Percentiles rank a stretch among this genome's conserved stretches.
Conservation (phyloP, 176 grass and related monocot genomes). For the Musa itinerans region DNA sequence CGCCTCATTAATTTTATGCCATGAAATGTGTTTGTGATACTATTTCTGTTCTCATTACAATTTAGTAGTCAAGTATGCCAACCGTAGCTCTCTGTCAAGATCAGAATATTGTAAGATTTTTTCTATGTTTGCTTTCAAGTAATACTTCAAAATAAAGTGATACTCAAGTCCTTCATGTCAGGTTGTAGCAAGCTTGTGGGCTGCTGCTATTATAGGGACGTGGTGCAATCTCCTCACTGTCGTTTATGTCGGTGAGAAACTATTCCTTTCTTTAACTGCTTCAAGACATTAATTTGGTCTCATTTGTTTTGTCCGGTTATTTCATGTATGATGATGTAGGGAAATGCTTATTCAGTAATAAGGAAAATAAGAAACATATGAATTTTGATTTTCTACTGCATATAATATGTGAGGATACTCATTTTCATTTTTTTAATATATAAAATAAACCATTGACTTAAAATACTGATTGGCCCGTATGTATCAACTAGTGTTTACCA, state of each 20-base stretch:
- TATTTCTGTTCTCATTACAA: no score
- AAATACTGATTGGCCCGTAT: not conserved
- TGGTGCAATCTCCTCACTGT: constrained; percentile 81
- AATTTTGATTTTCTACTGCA: not conserved
- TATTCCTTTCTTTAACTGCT: not conserved
- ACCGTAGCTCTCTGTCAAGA: no score
- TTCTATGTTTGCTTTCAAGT: not conserved
- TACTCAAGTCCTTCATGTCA: constrained; percentile 23
- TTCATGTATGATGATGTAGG: not conserved
- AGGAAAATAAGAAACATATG: not conserved
- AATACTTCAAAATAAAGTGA: constrained; percentile 2
- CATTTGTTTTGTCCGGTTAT: not conserved
- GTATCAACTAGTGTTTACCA: not conserved
- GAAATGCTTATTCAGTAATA: not conserved
- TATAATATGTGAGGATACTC: not conserved
- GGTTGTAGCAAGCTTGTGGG: constrained; percentile 49
- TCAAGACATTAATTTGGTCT: not conserved
- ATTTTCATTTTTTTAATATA: not conserved
- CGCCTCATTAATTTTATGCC: no score
- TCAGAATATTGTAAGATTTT: no score
- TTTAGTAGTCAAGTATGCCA: no score
- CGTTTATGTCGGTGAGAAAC: constrained; percentile 62
- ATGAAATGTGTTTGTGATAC: no score
- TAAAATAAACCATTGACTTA: not conserved
- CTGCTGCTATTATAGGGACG: constrained; percentile 49